phyloP scores from a whole-genome alignment of 2,329 filamentous ascomycete genomes.

The Teratosphaeriaceae sp. region DNA sequence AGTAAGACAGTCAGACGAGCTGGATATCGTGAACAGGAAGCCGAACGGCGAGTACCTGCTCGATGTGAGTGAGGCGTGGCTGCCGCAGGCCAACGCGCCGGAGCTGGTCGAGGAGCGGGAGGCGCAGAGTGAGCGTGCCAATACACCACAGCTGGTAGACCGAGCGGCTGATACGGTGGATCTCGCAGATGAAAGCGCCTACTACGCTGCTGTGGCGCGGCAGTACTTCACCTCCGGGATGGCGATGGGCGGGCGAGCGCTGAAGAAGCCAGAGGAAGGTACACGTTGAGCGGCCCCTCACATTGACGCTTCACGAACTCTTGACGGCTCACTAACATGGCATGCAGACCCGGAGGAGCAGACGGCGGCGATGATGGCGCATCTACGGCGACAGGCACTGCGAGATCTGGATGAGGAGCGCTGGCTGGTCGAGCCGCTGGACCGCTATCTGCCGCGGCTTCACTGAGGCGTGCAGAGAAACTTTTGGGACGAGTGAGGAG shows the following conservation, averaged over 20 bases:
- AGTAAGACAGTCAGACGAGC: conserved; percentile 13
- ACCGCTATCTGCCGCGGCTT: conserved; percentile 4
- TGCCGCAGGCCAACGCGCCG: neutral
- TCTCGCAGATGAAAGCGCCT: conserved; percentile 13
- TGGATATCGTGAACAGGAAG: conserved; percentile 23
- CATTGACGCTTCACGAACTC: no score
- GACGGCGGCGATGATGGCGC: conserved; percentile 15
- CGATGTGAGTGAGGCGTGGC: conserved; percentile 6
- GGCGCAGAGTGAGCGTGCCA: conserved; percentile 4
- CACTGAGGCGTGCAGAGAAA: neutral
- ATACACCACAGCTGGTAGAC: no score
- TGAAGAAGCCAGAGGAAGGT: conserved; percentile 22
- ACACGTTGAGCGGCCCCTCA: no score
- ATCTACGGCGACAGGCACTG: conserved; percentile 19
- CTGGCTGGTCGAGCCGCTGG: conserved; percentile 21
- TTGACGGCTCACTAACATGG: neutral
- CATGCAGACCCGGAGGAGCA: conserved; percentile 20
- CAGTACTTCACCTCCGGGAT: conserved; percentile 23
- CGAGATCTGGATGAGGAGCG: conserved; percentile 20
- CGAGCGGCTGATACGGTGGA: conserved; percentile 9
- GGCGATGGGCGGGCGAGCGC: conserved; percentile 15
- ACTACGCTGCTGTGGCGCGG: conserved; percentile 18
- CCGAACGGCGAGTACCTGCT: conserved; percentile 22
- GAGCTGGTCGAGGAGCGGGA: conserved; percentile 9
- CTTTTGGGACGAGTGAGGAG: no score